Conservation (phyloP, 768 basidiomycete genomes). For the Polyporus arcularius region DNA sequence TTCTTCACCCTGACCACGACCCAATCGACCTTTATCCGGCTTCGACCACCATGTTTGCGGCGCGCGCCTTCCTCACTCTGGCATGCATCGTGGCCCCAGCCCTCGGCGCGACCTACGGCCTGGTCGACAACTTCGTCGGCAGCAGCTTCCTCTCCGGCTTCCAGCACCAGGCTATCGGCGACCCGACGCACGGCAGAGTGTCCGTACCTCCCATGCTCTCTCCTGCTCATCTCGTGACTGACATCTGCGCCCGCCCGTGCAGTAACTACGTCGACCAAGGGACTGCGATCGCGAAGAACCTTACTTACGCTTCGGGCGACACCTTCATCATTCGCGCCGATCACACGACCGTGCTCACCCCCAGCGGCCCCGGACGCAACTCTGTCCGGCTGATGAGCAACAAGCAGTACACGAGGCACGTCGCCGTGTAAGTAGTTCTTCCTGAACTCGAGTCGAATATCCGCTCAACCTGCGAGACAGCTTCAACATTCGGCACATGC, state of each 20-base stretch:
- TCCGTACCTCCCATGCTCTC: not conserved
- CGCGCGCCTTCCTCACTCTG: not conserved
- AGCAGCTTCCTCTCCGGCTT: conserved; percentile 54
- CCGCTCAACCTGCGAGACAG: conserved; percentile 27
- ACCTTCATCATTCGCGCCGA: conserved; percentile 61
- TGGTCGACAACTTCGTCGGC: conserved; percentile 47
- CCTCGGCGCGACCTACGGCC: conserved; percentile 46
- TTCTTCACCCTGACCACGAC: too few relatives aligned
- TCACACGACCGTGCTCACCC: conserved; percentile 44
- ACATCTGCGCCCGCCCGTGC: not conserved
- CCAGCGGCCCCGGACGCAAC: conserved; percentile 56
- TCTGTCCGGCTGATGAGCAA: conserved; percentile 58
- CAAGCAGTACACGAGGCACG: conserved; percentile 52
- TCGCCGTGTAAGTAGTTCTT: conserved; percentile 45
- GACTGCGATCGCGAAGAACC: conserved; percentile 53
- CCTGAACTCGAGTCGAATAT: conserved; percentile 1
- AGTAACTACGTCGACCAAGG: conserved; percentile 47
- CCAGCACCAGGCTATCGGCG: conserved; percentile 47
- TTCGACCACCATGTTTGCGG: conserved; percentile 1
- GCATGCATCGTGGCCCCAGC: conserved; percentile 16
- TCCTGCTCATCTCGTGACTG: not conserved
- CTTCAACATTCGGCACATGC: conserved; percentile 59
- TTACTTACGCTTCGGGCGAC: conserved; percentile 57
- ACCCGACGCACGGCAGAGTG: conserved; percentile 57
- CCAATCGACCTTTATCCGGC: too few relatives aligned